phyloP scores from a whole-genome alignment of 495 filamentous ascomycete genomes.

The Neurospora africana region DNA sequence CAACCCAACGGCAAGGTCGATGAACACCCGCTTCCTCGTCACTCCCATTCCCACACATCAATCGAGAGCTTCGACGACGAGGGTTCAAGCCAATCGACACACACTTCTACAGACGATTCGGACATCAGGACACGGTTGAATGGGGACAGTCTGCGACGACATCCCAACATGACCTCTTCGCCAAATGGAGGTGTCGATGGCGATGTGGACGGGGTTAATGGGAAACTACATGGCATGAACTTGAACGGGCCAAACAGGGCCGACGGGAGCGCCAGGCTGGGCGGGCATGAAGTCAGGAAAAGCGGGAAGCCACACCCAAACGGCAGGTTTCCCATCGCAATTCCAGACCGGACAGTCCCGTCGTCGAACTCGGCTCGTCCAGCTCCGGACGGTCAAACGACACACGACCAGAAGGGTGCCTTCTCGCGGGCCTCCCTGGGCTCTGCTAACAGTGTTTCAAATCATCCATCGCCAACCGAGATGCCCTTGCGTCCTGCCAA shows the following conservation, averaged over 20 bases:
- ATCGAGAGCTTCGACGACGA: constrained; percentile 28
- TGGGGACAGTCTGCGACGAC: constrained; percentile 9
- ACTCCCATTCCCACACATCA: constrained; percentile 21
- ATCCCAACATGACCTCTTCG: constrained; percentile 19
- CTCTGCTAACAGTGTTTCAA: constrained; percentile 18
- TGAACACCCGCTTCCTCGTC: constrained; percentile 16
- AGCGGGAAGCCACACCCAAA: constrained; percentile 14
- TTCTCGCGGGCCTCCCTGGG: constrained; percentile 18
- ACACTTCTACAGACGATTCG: constrained; percentile 20
- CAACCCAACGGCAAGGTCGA: constrained; percentile 19
- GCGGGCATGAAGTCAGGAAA: background rate
- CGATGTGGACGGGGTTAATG: constrained; percentile 2
- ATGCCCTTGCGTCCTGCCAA: constrained; percentile 21
- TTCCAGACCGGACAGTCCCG: constrained; percentile 12
- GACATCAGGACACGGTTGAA: constrained; percentile 12
- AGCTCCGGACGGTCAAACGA: background rate
- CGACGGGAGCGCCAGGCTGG: background rate
- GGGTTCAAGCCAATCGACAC: constrained; percentile 21
- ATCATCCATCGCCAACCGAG: constrained; percentile 25
- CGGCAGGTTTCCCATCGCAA: constrained; percentile 1
- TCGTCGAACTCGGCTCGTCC: background rate
- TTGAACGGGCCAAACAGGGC: background rate
- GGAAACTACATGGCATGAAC: constrained; percentile 1
- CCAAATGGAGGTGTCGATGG: constrained; percentile 13
- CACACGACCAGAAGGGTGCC: constrained; percentile 3